These are phyloP conservation scores for Arthrocladium fulminans DNA, from an alignment of 2,329 filamentous ascomycete genomes.

Conservation along the genomic window DNA sequence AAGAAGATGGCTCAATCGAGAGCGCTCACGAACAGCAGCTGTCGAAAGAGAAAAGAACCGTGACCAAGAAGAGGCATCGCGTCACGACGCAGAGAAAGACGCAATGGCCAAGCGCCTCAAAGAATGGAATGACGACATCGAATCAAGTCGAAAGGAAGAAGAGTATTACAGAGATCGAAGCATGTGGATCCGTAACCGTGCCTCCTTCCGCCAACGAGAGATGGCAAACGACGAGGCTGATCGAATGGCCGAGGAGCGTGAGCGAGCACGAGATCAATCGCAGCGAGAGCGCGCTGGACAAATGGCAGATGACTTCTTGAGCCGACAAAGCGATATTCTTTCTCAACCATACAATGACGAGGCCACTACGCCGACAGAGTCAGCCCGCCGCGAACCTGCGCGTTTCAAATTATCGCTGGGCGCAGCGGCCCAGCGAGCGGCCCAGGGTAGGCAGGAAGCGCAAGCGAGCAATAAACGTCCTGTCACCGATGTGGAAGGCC, in stretches of 20 bases:
- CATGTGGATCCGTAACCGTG: conserved; percentile 75
- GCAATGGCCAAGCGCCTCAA: conserved; percentile 62
- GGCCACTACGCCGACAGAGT: conserved; percentile 42
- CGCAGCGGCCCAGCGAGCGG: conserved; percentile 69
- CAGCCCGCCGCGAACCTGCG: conserved; percentile 48
- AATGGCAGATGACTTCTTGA: conserved; percentile 85
- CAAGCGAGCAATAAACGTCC: conserved; percentile 54
- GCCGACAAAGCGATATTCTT: conserved; percentile 47
- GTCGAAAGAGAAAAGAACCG: conserved; percentile 75
- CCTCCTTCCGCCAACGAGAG: conserved; percentile 64
- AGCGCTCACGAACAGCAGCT: conserved; percentile 73
- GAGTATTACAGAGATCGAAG: conserved; percentile 83
- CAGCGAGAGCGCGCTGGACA: conserved; percentile 70
- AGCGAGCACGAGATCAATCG: conserved; percentile 58
- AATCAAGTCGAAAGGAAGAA: conserved; percentile 61
- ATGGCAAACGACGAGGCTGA: conserved; percentile 72
- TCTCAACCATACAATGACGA: conserved; percentile 42
- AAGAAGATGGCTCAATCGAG: conserved; percentile 81
- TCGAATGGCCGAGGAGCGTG: conserved; percentile 66
- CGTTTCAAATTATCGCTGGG: conserved; percentile 90
- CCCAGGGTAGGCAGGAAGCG: conserved; percentile 42
- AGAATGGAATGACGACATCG: conserved; percentile 86
- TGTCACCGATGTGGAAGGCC: conserved; percentile 84
- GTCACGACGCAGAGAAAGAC: conserved; percentile 54
- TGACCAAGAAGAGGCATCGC: conserved; percentile 64